A percentile compares a stretch with the other conserved stretches of the same genome.
These are phyloP conservation scores for Fusarium annulatum DNA, from an alignment of 2,329 filamentous ascomycete genomes.

Conservation along the genomic window DNA sequence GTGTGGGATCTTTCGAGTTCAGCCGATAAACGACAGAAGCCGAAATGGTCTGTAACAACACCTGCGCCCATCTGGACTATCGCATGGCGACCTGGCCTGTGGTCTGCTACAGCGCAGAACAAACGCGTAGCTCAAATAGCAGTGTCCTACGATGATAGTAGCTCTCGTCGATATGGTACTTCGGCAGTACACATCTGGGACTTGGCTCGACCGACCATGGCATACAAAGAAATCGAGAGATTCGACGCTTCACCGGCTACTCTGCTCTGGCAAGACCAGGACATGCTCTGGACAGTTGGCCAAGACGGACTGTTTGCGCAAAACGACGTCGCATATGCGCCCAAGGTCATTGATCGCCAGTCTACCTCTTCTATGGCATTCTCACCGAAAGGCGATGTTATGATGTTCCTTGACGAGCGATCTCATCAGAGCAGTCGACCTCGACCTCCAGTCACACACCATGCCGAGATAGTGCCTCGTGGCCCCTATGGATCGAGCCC, in stretches of 20 bases:
- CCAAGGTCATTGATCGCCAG: constrained; percentile 70
- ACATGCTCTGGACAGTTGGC: constrained; percentile 74
- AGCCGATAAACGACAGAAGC: constrained; percentile 72
- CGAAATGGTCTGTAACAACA: constrained; percentile 70
- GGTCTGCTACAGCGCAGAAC: constrained; percentile 72
- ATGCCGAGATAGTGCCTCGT: constrained; percentile 51
- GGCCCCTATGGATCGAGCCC: constrained; percentile 62
- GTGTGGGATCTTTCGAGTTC: constrained; percentile 73
- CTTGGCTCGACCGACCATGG: constrained; percentile 73
- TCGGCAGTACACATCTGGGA: constrained; percentile 75
- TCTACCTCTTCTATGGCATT: constrained; percentile 71
- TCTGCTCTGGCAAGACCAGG: constrained; percentile 72
- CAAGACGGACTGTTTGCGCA: constrained; percentile 72
- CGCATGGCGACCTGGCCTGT: constrained; percentile 72
- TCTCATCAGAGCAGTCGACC: constrained; percentile 54
- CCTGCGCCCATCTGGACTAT: constrained; percentile 69
- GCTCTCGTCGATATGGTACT: constrained; percentile 64
- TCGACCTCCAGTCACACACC: constrained; percentile 53
- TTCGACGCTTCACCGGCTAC: constrained; percentile 68
- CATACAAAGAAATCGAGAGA: constrained; percentile 72
- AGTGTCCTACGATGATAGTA: constrained; percentile 69
- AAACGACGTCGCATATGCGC: constrained; percentile 73
- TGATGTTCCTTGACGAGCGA: constrained; percentile 72
- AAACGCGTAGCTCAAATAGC: constrained; percentile 71
- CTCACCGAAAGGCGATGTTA: constrained; percentile 67